Evolutionary conservation across 306 rosid species (phyloP).

Genomic region (Bauhinia variegata): DNA sequence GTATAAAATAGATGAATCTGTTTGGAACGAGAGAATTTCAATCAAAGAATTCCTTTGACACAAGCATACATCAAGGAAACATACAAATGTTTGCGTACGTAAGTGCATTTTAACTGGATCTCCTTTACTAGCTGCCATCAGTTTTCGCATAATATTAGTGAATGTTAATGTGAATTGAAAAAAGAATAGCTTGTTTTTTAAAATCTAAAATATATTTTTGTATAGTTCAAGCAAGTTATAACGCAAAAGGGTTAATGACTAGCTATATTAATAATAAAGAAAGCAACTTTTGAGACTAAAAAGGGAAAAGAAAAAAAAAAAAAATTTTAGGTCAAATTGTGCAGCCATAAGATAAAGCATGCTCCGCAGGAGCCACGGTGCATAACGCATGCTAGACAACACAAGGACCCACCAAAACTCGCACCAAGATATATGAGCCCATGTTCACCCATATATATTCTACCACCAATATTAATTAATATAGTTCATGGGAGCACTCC

Average conservation of each 20-base stretch:
- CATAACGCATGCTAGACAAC: slow-evolving; percentile 97
- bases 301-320: slow-evolving; percentile 39
- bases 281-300: slow-evolving; percentile 22
- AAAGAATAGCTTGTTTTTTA: no score
- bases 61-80: slow-evolving; percentile 29
- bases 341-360: slow-evolving; percentile 69
- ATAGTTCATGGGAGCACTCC: no score
- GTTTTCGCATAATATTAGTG: no score
- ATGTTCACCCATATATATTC: no score
- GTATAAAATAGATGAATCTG: no score
- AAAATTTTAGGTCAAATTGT: slow-evolving; percentile 47
- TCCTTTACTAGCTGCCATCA: no score
- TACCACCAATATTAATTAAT: no score
- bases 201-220: no score
- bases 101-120: slow-evolving; percentile 12
- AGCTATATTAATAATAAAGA: slow-evolving; percentile 28
- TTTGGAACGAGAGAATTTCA: no score
- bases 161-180: no score
- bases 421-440: slow-evolving; percentile 41
- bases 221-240: neutral
- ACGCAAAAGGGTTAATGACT: neutral
- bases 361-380: slow-evolving; percentile 65
- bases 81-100: neutral
- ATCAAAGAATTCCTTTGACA: slow-evolving; percentile 39
- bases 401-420: slow-evolving; percentile 72